These are phyloP conservation scores for Elsinoe australis DNA, from an alignment of 2,329 filamentous ascomycete species.

Conservation along the genomic window DNA sequence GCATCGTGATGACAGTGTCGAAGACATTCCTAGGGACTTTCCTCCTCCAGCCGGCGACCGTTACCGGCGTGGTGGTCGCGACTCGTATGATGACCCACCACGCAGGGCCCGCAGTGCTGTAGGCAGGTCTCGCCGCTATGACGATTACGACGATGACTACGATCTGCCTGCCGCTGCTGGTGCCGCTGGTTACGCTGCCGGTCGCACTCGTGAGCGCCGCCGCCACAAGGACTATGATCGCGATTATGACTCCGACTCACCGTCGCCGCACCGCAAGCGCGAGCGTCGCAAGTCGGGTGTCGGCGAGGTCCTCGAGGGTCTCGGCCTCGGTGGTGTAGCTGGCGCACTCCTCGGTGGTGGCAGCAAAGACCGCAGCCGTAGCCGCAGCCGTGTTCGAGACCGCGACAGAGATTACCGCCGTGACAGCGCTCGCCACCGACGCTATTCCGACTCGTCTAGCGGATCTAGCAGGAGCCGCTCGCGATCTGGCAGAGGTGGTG, in stretches of 20 bases:
- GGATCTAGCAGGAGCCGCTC: conserved; percentile 48
- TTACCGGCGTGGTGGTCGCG: conserved; percentile 25
- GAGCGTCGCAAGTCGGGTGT: conserved; percentile 51
- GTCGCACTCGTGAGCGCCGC: conserved; percentile 27
- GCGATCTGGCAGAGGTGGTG: conserved; percentile 33
- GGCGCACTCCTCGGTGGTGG: conserved; percentile 45
- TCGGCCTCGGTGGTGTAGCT: conserved; percentile 51
- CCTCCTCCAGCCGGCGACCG: conserved; percentile 53
- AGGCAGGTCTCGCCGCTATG: conserved; percentile 43
- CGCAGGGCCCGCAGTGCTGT: conserved; percentile 56
- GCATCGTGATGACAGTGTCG: conserved; percentile 68
- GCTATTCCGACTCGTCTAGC: conserved; percentile 36
- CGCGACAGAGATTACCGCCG: conserved; percentile 40
- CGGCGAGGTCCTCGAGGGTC: conserved; percentile 52
- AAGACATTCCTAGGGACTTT: conserved; percentile 79
- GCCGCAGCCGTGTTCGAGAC: conserved; percentile 51
- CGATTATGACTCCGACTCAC: conserved; percentile 39
- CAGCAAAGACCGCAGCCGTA: conserved; percentile 57
- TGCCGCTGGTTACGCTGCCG: conserved; percentile 31
- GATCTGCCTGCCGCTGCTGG: conserved; percentile 38
- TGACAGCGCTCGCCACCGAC: conserved; percentile 42
- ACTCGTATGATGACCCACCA: conserved; percentile 40
- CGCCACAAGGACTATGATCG: conserved; percentile 39
- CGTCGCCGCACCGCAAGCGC: conserved; percentile 34
- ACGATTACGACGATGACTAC: conserved; percentile 50